phyloP scores from a whole-genome alignment of 495 filamentous ascomycete genomes.

The Hypoxylon fragiforme region DNA sequence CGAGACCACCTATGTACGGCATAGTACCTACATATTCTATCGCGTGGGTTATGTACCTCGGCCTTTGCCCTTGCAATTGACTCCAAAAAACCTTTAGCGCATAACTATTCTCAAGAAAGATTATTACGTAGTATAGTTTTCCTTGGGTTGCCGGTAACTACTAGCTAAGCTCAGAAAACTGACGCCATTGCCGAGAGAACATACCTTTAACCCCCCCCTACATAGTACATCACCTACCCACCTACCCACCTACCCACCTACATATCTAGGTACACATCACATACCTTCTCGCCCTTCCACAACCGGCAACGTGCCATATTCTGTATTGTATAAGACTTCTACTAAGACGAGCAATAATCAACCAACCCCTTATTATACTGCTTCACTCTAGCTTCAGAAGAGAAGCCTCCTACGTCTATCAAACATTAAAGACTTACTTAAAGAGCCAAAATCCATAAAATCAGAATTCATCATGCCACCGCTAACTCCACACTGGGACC shows the following conservation, averaged over 20 bases:
- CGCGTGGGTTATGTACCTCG: conserved; percentile 12
- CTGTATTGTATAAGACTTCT: not conserved
- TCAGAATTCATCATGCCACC: conserved; percentile 45
- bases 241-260: not conserved
- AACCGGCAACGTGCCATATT: too few relatives aligned
- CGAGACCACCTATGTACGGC: not conserved
- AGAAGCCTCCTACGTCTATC: conserved; percentile 1
- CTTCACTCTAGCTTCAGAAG: too few relatives aligned
- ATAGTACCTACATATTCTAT: not conserved
- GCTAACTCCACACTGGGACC: conserved; percentile 54
- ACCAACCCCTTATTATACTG: not conserved
- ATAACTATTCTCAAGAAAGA: too few relatives aligned
- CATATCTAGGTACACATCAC: not conserved
- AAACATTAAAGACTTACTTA: conserved; percentile 2
- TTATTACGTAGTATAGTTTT: too few relatives aligned
- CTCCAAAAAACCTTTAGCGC: conserved; percentile 11
- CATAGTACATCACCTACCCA: not conserved
- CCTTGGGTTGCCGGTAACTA: too few relatives aligned
- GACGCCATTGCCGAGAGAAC: conserved; percentile 14
- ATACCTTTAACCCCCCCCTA: not conserved
- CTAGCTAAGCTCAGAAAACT: not conserved
- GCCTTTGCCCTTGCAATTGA: conserved; percentile 2
- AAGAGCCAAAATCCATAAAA: conserved; percentile 11
- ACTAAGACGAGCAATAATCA: not conserved
- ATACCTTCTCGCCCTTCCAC: too few relatives aligned